These are phyloP conservation scores for Diaporthe vexans DNA, from an alignment of 2,329 filamentous ascomycete species.

Conservation along the genomic window DNA sequence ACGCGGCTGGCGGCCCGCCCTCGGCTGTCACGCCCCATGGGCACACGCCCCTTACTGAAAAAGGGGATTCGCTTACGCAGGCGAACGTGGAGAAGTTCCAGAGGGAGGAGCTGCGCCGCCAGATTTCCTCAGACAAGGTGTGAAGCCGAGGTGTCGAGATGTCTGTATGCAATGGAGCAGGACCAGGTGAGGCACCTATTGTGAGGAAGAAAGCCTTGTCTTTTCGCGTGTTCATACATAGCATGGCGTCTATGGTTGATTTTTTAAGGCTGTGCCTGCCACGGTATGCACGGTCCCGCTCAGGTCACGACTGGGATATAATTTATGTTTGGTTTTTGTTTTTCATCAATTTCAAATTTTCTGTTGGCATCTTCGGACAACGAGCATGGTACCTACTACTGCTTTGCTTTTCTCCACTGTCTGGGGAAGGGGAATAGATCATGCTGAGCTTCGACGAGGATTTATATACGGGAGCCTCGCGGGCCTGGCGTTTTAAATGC, in stretches of 20 bases:
- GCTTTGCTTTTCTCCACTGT: not conserved
- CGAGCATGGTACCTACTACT: not conserved
- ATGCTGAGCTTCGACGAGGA: not conserved
- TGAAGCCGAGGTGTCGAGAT: not conserved
- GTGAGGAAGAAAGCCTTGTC: not conserved
- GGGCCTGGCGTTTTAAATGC: not conserved
- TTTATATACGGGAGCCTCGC: constrained; percentile 18
- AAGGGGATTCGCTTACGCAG: constrained; percentile 45
- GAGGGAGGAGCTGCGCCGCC: constrained; percentile 38
- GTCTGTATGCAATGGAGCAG: not conserved
- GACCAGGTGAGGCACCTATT: not conserved
- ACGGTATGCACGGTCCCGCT: not conserved
- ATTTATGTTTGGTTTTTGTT: not conserved
- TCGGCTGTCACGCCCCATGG: constrained; percentile 34
- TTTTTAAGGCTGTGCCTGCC: not conserved
- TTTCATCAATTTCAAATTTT: not conserved
- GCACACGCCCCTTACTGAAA: constrained; percentile 40
- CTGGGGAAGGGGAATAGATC: not conserved
- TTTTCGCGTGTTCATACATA: constrained; percentile 3
- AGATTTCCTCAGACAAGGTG: constrained; percentile 24
- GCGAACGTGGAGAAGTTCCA: constrained; percentile 47
- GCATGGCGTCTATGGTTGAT: constrained; percentile 39
- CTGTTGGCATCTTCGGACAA: not conserved
- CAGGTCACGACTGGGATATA: not conserved
- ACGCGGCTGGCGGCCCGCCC: constrained; percentile 42